phyloP scores from a whole-genome alignment of 345 rosid species.

The Nasturtium officinale region DNA sequence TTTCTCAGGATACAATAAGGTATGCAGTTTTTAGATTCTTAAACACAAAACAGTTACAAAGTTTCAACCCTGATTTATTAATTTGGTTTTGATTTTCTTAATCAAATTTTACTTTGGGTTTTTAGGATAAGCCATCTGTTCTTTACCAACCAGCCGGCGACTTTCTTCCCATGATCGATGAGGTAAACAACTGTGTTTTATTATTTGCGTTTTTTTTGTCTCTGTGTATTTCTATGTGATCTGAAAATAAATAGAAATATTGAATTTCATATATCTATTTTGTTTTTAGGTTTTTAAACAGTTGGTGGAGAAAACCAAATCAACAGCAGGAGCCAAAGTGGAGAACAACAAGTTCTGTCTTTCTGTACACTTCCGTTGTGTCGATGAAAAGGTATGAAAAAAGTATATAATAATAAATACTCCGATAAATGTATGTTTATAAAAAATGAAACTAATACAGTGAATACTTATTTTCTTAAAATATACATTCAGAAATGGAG shows the following conservation, averaged over 20 bases:
- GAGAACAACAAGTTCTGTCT: constrained; percentile 95
- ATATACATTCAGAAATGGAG: constrained; percentile 64
- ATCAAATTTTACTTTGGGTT: neutral
- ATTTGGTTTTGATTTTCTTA: neutral
- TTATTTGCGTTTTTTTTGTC: neutral
- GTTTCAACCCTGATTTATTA: constrained; percentile 29
- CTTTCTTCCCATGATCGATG: constrained; percentile 87
- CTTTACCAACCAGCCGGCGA: constrained; percentile 87
- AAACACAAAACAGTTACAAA: neutral
- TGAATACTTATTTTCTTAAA: neutral
- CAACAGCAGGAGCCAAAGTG: constrained; percentile 74
- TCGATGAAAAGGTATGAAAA: constrained; percentile 66
- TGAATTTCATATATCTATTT: neutral
- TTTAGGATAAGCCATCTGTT: constrained; percentile 57
- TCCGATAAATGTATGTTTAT: neutral
- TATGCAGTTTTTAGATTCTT: constrained; percentile 2
- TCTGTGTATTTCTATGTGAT: neutral
- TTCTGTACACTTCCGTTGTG: constrained; percentile 90
- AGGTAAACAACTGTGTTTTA: constrained; percentile 48
- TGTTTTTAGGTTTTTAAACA: constrained; percentile 57
- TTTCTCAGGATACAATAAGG: constrained; percentile 56
- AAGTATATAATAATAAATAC: neutral
- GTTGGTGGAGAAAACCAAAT: constrained; percentile 68
- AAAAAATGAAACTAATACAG: neutral
- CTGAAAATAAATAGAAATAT: neutral